A percentile compares a stretch with the other conserved stretches of the same genome.
phyloP scores from a whole-genome alignment of 208 protist species.

The Acanthamoeba quina region DNA sequence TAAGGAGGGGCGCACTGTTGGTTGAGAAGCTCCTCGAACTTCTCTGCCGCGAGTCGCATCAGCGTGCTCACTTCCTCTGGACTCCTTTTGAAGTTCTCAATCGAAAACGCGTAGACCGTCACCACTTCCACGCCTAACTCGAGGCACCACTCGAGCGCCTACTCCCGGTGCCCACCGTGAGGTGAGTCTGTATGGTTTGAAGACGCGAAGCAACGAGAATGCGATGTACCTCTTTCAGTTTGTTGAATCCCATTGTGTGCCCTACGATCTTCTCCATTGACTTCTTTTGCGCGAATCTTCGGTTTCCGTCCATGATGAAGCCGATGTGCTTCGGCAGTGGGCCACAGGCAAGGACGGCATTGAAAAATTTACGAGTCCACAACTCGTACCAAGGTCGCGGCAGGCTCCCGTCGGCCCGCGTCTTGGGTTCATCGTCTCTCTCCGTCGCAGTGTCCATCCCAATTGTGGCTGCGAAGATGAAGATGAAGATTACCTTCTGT shows the following conservation, averaged over 20 bases:
- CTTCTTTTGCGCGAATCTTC: constrained; percentile 85
- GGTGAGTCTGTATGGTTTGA: too few relatives aligned
- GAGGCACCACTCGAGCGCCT: constrained; percentile 89
- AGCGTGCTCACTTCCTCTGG: constrained; percentile 88
- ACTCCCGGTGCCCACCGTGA: neutral
- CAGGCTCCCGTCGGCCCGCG: neutral
- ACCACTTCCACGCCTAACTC: constrained; percentile 89
- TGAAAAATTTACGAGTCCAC: constrained; percentile 8
- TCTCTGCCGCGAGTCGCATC: constrained; percentile 89
- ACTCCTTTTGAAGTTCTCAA: constrained; percentile 93
- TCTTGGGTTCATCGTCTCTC: neutral
- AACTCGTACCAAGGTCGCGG: neutral
- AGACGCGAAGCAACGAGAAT: neutral
- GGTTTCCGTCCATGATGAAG: constrained; percentile 94
- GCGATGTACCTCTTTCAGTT: constrained; percentile 83
- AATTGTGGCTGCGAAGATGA: too few relatives aligned
- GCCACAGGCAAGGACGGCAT: constrained; percentile 73
- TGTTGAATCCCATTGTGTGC: constrained; percentile 84
- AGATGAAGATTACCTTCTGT: too few relatives aligned
- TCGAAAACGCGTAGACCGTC: constrained; percentile 92
- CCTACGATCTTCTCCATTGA: constrained; percentile 78
- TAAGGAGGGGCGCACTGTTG: constrained; percentile 20
- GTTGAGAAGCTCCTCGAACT: constrained; percentile 76
- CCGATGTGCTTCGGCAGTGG: constrained; percentile 90
- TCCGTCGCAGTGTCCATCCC: neutral